phyloP scores from a whole-genome alignment of 2,329 filamentous ascomycete genomes.

The Nigrospora oryzae region DNA sequence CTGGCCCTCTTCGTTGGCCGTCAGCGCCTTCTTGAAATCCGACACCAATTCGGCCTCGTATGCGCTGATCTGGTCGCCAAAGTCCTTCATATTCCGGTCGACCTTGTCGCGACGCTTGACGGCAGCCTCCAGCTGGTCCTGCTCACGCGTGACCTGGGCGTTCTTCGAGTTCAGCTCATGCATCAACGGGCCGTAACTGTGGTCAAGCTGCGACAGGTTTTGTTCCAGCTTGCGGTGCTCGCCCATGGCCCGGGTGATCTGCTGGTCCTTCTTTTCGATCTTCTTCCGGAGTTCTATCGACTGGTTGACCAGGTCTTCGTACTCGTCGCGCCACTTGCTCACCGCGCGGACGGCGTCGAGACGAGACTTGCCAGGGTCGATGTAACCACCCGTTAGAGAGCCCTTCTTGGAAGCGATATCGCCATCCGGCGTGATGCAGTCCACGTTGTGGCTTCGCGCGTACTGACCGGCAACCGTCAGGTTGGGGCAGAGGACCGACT shows the following conservation, averaged over 20 bases:
- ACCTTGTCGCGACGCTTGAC: constrained; percentile 56
- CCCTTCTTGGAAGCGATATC: constrained; percentile 93
- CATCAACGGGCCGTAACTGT: constrained; percentile 72
- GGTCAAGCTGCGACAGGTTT: constrained; percentile 66
- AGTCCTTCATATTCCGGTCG: constrained; percentile 64
- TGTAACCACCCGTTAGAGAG: constrained; percentile 89
- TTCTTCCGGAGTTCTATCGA: constrained; percentile 58
- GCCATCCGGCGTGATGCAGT: constrained; percentile 89
- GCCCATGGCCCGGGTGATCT: constrained; percentile 79
- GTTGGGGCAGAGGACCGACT: constrained; percentile 88
- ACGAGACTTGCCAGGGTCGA: constrained; percentile 78
- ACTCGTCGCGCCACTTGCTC: constrained; percentile 65
- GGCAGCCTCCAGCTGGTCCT: constrained; percentile 66
- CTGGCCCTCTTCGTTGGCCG: constrained; percentile 71
- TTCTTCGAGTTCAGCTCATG: constrained; percentile 70
- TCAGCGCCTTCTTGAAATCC: constrained; percentile 87
- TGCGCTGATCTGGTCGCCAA: constrained; percentile 66
- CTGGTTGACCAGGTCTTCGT: constrained; percentile 57
- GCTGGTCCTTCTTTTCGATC: constrained; percentile 74
- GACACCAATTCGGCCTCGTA: constrained; percentile 75
- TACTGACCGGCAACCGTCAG: constrained; percentile 83
- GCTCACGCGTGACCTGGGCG: constrained; percentile 65
- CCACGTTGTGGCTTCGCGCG: constrained; percentile 82
- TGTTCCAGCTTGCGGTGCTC: constrained; percentile 79
- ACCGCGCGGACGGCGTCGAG: constrained; percentile 76